Percentiles rank a stretch among this genome's conserved stretches.
These are phyloP conservation scores for Euptelea pleiosperma DNA, from an alignment of 164 flowering plant species.

Conservation along the genomic window DNA sequence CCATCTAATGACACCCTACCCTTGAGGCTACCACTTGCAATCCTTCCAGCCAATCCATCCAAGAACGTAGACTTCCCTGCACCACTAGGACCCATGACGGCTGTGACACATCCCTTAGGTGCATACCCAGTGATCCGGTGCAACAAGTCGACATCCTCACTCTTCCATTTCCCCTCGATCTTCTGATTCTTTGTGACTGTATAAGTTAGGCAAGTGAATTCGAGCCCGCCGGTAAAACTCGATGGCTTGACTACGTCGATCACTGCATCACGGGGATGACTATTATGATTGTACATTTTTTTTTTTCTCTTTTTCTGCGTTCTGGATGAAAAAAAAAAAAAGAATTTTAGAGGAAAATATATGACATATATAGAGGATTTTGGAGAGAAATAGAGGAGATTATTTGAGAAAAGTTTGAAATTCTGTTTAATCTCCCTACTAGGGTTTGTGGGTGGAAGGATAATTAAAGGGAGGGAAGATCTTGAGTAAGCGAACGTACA, in stretches of 20 bases:
- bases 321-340: too few relatives aligned
- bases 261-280: conserved; percentile 32
- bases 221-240: conserved; percentile 54
- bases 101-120: conserved; percentile 61
- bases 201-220: conserved; percentile 48
- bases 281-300: conserved; percentile 18
- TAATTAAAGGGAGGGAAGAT: conserved; percentile 15
- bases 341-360: too few relatives aligned
- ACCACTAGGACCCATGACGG: conserved; percentile 80
- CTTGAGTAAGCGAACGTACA: not conserved
- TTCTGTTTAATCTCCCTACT: conserved; percentile 15
- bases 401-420: not conserved
- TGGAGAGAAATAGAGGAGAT: not conserved
- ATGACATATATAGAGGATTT: not conserved
- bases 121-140: conserved; percentile 63
- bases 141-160: conserved; percentile 52
- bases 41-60: conserved; percentile 68
- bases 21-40: conserved; percentile 68
- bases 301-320: too few relatives aligned
- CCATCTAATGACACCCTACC: conserved; percentile 60
- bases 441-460: conserved; percentile 10
- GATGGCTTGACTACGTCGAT: conserved; percentile 44
- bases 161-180: conserved; percentile 46
- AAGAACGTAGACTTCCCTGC: conserved; percentile 73
- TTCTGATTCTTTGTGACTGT: conserved; percentile 48